Conservation (phyloP, 2,329 filamentous ascomycete species). For the Aspergillus aculeatinus region DNA sequence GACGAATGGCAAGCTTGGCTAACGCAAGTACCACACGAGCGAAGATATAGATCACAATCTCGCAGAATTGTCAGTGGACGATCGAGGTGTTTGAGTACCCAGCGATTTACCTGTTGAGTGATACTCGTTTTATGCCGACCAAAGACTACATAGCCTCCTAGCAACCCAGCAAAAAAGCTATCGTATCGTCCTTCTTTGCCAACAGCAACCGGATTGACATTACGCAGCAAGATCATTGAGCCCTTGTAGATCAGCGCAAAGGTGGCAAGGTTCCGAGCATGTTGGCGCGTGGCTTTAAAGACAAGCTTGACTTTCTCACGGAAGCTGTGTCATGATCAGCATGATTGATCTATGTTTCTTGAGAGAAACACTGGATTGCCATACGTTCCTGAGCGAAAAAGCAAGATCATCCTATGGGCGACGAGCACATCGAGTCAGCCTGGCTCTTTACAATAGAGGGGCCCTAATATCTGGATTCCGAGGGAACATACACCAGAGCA, state of each 20-base stretch:
- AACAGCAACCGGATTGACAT: conserved; percentile 45
- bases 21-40: conserved; percentile 83
- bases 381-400: conserved; percentile 88
- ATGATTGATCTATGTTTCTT: conserved; percentile 3
- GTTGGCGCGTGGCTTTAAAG: conserved; percentile 80
- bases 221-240: conserved; percentile 71
- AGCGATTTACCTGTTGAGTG: conserved; percentile 64
- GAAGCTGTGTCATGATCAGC: conserved; percentile 46
- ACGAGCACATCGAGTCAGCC: conserved; percentile 19
- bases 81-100: background rate
- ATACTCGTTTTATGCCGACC: conserved; percentile 76
- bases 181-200: conserved; percentile 71
- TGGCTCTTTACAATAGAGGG: background rate
- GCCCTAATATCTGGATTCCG: background rate
- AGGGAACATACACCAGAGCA: conserved; percentile 69
- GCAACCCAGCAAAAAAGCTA: conserved; percentile 78
- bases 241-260: conserved; percentile 92
- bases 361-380: conserved; percentile 25
- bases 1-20: conserved; percentile 77
- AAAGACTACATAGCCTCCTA: conserved; percentile 93
- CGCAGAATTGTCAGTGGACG: background rate
- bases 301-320: conserved; percentile 76
- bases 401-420: conserved; percentile 76
- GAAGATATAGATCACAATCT: conserved; percentile 98
- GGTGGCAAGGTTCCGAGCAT: conserved; percentile 86